These are phyloP conservation scores for Stagonosporopsis tanaceti DNA, from an alignment of 2,329 filamentous ascomycete species.

Conservation along the genomic window DNA sequence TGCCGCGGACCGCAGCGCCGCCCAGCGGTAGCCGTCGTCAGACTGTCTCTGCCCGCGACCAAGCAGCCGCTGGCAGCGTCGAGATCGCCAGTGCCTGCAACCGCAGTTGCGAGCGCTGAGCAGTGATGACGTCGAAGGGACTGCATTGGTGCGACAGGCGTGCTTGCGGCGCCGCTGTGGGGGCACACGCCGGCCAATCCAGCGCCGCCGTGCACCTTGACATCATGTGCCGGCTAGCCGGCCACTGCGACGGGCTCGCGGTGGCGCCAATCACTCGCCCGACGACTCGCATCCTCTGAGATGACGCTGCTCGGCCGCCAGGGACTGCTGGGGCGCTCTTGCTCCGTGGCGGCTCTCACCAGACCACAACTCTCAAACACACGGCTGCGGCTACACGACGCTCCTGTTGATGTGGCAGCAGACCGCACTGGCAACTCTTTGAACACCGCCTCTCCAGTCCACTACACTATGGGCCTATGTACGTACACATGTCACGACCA, in stretches of 20 bases:
- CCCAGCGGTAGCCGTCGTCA: not conserved
- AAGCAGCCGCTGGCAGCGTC: constrained; percentile 5
- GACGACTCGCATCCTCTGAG: not conserved
- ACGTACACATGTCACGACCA: no score
- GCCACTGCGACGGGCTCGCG: not conserved
- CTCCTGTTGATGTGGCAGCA: not conserved
- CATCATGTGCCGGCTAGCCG: constrained; percentile 10
- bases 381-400: not conserved
- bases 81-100: constrained; percentile 13
- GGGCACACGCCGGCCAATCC: not conserved
- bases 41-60: constrained; percentile 2
- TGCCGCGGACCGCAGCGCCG: constrained; percentile 14
- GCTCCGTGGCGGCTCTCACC: constrained; percentile 1
- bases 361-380: not conserved
- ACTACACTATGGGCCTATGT: not conserved
- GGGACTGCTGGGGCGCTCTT: not conserved
- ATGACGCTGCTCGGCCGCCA: constrained; percentile 7
- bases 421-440: constrained; percentile 1
- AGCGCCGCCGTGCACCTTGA: constrained; percentile 10
- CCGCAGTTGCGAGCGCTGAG: constrained; percentile 16
- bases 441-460: not conserved
- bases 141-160: constrained; percentile 1
- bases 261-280: constrained; percentile 4
- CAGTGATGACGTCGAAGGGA: constrained; percentile 16
- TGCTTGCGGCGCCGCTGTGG: constrained; percentile 7